Conservation (phyloP, 2,329 filamentous ascomycete genomes). For the Trichoderma brevicompactum region DNA sequence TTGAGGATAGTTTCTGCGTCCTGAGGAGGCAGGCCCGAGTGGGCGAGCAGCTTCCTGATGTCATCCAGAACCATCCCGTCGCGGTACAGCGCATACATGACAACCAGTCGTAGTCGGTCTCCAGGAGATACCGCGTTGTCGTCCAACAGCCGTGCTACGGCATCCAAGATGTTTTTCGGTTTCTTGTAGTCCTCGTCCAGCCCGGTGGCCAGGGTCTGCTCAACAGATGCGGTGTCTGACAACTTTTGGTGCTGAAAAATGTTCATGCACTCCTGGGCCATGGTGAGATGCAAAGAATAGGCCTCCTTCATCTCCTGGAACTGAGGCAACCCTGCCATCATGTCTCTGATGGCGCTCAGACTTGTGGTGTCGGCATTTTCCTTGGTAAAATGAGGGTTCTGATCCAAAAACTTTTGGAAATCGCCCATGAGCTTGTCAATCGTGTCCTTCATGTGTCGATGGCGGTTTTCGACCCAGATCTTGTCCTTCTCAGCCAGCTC, state of each 20-base stretch:
- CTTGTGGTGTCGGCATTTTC: constrained; percentile 70
- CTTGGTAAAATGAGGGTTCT: constrained; percentile 91
- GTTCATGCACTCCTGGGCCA: constrained; percentile 98
- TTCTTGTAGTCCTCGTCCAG: constrained; percentile 91
- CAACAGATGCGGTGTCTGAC: constrained; percentile 81
- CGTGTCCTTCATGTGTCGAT: constrained; percentile 97
- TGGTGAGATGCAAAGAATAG: constrained; percentile 91
- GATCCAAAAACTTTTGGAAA: constrained; percentile 87
- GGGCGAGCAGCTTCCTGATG: constrained; percentile 79
- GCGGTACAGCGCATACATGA: constrained; percentile 83
- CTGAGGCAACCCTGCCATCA: constrained; percentile 91
- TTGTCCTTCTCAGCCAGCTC: constrained; percentile 89
- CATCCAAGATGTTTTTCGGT: constrained; percentile 84
- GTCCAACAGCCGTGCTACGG: constrained; percentile 85
- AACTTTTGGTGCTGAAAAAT: constrained; percentile 85
- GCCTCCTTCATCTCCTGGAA: constrained; percentile 96
- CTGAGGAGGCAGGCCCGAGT: constrained; percentile 75
- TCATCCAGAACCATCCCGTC: constrained; percentile 85
- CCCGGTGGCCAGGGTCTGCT: constrained; percentile 90
- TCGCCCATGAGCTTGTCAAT: constrained; percentile 91
- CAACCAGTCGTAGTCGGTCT: constrained; percentile 82
- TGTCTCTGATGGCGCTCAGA: constrained; percentile 92
- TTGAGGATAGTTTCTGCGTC: constrained; percentile 77
- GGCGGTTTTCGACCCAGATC: constrained; percentile 93
- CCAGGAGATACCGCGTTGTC: constrained; percentile 72